phyloP scores from a whole-genome alignment of 2,329 filamentous ascomycete species.

The Talaromyces pinophilus region DNA sequence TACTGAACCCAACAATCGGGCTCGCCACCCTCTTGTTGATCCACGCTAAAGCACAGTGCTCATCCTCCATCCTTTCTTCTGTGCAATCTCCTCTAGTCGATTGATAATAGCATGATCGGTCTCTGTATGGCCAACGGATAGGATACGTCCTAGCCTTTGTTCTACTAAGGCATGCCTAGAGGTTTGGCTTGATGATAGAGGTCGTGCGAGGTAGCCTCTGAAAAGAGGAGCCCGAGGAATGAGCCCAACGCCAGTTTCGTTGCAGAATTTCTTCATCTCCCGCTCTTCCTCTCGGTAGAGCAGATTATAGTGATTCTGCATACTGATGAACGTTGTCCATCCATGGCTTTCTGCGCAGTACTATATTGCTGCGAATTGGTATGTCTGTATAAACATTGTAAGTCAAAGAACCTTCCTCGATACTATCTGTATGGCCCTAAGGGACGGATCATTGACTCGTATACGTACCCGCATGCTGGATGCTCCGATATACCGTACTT shows the following conservation, averaged over 20 bases:
- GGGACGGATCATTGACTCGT: conserved; percentile 19
- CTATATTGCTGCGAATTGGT: conserved; percentile 53
- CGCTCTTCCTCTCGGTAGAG: conserved; percentile 62
- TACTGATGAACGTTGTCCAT: conserved; percentile 52
- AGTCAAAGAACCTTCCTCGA: not conserved
- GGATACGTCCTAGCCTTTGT: not conserved
- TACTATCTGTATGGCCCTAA: not conserved
- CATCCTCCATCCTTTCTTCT: conserved; percentile 46
- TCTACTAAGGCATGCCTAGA: not conserved
- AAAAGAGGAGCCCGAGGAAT: conserved; percentile 34
- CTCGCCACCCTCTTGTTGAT: conserved; percentile 48
- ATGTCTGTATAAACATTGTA: too few species aligned
- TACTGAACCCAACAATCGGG: conserved; percentile 56
- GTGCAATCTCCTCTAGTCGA: conserved; percentile 51
- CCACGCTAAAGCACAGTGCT: conserved; percentile 42
- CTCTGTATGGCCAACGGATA: not conserved
- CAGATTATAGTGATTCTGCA: conserved; percentile 60
- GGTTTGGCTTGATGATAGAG: conserved; percentile 5
- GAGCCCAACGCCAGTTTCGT: conserved; percentile 49
- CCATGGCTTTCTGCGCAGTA: conserved; percentile 52
- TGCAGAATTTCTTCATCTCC: conserved; percentile 55
- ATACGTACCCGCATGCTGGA: not conserved
- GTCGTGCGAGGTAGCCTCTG: conserved; percentile 30
- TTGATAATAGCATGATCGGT: conserved; percentile 40
- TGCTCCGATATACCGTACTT: too few species aligned